Conservation (phyloP, 148 eudicot genomes). For the Tetragonia tetragonoides region DNA sequence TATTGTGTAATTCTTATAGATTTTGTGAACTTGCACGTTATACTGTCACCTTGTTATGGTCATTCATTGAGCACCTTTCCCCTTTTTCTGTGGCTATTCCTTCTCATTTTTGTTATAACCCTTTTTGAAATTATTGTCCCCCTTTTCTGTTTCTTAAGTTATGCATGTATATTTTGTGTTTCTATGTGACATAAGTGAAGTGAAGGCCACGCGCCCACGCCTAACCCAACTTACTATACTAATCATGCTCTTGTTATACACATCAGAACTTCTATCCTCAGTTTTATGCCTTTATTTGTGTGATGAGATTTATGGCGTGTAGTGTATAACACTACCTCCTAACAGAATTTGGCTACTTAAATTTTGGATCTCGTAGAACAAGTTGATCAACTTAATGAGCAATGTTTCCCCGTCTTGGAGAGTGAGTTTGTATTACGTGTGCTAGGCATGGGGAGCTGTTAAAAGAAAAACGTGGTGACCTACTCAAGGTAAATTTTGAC, state of each 20-base stretch:
- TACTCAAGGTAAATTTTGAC: conserved; percentile 43
- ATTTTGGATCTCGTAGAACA: conserved; percentile 32
- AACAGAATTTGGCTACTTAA: not conserved
- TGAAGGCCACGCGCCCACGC: too few relatives aligned
- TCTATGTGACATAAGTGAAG: too few relatives aligned
- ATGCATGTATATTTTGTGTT: too few relatives aligned
- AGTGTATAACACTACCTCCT: not conserved
- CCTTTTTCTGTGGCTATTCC: too few relatives aligned
- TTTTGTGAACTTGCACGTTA: too few relatives aligned
- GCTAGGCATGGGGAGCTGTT: conserved; percentile 81
- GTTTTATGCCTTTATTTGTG: not conserved
- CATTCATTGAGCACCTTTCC: not conserved
- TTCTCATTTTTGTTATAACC: too few relatives aligned
- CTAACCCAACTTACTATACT: too few relatives aligned
- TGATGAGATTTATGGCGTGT: not conserved
- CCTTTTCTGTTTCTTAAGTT: too few relatives aligned
- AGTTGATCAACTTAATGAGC: conserved; percentile 57
- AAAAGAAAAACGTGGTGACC: conserved; percentile 31
- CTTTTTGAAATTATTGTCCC: too few relatives aligned
- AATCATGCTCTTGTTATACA: not conserved
- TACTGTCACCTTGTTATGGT: too few relatives aligned
- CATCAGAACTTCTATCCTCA: not conserved
- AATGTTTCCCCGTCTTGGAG: conserved; percentile 77
- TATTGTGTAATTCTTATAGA: too few relatives aligned
- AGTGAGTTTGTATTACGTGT: conserved; percentile 68